These are phyloP conservation scores for Biscutella laevigata DNA, from an alignment of 441 rosid genomes.

Conservation along the genomic window DNA sequence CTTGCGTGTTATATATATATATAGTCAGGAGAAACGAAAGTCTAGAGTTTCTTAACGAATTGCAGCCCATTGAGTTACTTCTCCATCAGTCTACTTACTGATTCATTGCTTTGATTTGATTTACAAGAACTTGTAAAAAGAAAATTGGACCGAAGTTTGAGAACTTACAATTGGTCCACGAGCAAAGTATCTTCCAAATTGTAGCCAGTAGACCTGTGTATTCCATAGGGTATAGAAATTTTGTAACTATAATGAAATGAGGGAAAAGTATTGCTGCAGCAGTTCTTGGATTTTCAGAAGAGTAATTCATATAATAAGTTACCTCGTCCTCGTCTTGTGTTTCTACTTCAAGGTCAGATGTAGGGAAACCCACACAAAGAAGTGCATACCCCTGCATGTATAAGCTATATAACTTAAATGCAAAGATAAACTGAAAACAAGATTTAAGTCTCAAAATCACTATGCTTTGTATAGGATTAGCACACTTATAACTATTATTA, in stretches of 20 bases:
- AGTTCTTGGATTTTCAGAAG: slow-evolving; percentile 4
- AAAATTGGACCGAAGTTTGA: background rate
- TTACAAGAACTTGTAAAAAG: background rate
- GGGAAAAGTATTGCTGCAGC: background rate
- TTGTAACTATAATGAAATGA: background rate
- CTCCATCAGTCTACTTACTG: too few relatives aligned
- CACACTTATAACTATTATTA: background rate
- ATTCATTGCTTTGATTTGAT: background rate
- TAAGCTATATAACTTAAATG: slow-evolving; percentile 8
- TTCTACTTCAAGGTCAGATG: slow-evolving; percentile 81
- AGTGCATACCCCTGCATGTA: slow-evolving; percentile 78
- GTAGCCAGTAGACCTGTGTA: slow-evolving; percentile 96
- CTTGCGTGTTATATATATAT: background rate
- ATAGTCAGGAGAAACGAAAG: background rate
- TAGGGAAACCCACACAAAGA: slow-evolving; percentile 81
- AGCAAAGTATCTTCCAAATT: slow-evolving; percentile 96
- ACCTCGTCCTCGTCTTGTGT: slow-evolving; percentile 97
- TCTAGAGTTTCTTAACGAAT: background rate
- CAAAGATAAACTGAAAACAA: slow-evolving; percentile 1
- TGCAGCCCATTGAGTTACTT: background rate
- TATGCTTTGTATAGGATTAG: background rate
- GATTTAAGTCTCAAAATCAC: background rate
- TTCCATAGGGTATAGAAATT: slow-evolving; percentile 1
- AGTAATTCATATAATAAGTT: slow-evolving; percentile 9
- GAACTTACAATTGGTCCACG: slow-evolving; percentile 88